Evolutionary conservation across 2,329 filamentous ascomycete genomes (phyloP).

Genomic region (Xylaria sp.): DNA sequence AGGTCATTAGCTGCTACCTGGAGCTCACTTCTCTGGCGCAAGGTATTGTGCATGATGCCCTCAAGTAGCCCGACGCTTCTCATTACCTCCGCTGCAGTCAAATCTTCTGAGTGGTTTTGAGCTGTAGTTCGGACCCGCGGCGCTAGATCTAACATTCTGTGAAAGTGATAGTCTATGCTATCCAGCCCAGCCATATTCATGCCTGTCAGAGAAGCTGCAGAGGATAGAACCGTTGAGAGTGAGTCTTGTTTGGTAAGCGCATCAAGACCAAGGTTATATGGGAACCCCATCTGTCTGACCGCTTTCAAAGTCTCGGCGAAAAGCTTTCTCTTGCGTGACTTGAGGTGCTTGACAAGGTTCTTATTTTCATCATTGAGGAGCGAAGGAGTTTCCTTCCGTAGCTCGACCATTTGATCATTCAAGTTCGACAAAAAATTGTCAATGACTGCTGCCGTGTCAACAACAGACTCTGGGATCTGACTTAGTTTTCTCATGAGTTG

Average conservation of each 20-base stretch:
- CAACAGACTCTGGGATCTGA: slow-evolving; percentile 59
- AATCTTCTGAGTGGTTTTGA: slow-evolving; percentile 82
- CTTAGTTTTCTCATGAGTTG: slow-evolving; percentile 77
- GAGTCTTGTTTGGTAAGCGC: slow-evolving; percentile 78
- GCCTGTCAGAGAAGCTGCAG: slow-evolving; percentile 56
- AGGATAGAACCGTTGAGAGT: slow-evolving; percentile 74
- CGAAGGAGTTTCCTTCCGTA: slow-evolving; percentile 84
- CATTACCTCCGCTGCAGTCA: slow-evolving; percentile 81
- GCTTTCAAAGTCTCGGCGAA: slow-evolving; percentile 89
- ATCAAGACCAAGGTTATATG: slow-evolving; percentile 80
- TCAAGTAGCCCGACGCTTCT: slow-evolving; percentile 88
- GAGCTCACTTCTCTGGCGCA: slow-evolving; percentile 68
- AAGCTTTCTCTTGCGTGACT: slow-evolving; percentile 87
- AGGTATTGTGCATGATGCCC: slow-evolving; percentile 75
- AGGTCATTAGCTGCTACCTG: slow-evolving; percentile 53
- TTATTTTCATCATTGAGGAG: slow-evolving; percentile 90
- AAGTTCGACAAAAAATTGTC: slow-evolving; percentile 76
- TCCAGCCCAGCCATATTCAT: slow-evolving; percentile 47
- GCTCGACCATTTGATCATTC: slow-evolving; percentile 72
- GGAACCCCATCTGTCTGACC: slow-evolving; percentile 88
- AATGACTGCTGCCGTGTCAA: slow-evolving; percentile 69
- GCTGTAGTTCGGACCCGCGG: slow-evolving; percentile 73
- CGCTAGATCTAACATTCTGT: slow-evolving; percentile 80
- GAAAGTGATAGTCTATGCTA: slow-evolving; percentile 76
- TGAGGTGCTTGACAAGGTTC: slow-evolving; percentile 84